Base-by-base conservation (phyloP, 768 basidiomycete genomes). In the Sporobolomyces phaffii region DNA sequence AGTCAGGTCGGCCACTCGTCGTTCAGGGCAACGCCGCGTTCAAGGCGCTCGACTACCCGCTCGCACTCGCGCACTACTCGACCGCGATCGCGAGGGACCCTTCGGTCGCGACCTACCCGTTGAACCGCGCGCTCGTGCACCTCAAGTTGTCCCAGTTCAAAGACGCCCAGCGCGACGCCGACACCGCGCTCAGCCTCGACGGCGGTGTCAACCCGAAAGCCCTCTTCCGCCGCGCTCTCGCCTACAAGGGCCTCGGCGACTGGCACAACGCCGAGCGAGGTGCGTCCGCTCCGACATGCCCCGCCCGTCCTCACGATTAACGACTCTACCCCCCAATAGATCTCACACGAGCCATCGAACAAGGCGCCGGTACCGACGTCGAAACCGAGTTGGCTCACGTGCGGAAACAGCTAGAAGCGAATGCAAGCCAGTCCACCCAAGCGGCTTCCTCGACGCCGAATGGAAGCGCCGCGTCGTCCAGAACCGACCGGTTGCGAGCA, bases 1-100 rank as follows among this genome's bases (percentile, higher is more conserved):
- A n/a, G n/a, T n/a, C n/a, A n/a, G n/a, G n/a, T n/a, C n/a, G n/a
- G n/a, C n/a, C n/a, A n/a, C n/a, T n/a, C n/a, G n/a, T n/a, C n/a
- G n/a, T n/a, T n/a, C n/a, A 94, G 92, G 93, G 93, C 62, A 94
- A 97, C 72, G 79, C 81, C 7, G 85, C 90, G 0, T 96, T 93
- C 83, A 90, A 90, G 76, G 79, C 82, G 2, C 88, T 84, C 3
- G 84, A 92, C 76, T 93, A 84, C 77, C 83, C 85, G 1, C 80
- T 81, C 33, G 90, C 91, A 0, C 83, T 97, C 56, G 91, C 90
- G 0, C 86, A 90, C 76, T 97, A 96, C 78, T 87, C 89, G 36
- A 79, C 84, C 1, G 92, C 93, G 5, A 84, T 88, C 49, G 77
- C 90, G 24, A 83, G 86, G 2, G 87, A 93, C 77, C 79, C 81